These are phyloP conservation scores for Suillus hirtellus DNA, from an alignment of 768 basidiomycete genomes.

Conservation along the genomic window DNA sequence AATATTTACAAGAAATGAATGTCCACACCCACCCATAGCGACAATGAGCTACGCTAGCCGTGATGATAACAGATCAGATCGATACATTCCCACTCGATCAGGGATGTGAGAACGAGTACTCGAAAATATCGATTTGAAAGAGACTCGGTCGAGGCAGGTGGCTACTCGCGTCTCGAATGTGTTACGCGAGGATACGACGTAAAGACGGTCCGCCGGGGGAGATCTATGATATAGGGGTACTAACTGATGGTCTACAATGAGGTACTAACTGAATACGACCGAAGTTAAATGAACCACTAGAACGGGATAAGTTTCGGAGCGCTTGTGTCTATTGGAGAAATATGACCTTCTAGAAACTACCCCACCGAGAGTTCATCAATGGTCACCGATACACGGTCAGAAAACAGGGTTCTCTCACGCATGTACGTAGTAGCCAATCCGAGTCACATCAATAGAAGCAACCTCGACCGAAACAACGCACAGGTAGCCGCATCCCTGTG, in stretches of 20 bases:
- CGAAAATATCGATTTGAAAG: conserved; percentile 10
- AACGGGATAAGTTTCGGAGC: background rate
- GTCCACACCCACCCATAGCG: background rate
- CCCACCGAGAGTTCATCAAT: conserved; percentile 18
- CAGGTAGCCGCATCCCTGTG: conserved; percentile 7
- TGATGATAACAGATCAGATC: conserved; percentile 4
- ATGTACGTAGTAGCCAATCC: conserved; percentile 19
- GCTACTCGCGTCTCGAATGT: conserved; percentile 8
- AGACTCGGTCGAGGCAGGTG: background rate
- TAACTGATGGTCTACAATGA: too few species aligned
- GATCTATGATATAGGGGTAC: conserved; percentile 4
- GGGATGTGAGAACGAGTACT: conserved; percentile 21
- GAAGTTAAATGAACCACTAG: background rate
- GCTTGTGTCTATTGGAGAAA: conserved; percentile 1
- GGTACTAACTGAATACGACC: background rate
- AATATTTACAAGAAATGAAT: background rate
- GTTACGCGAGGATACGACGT: conserved; percentile 31
- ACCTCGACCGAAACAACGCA: conserved; percentile 17
- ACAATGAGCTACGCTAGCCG: background rate
- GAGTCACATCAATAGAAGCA: conserved; percentile 19
- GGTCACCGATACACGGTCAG: background rate
- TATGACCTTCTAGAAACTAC: conserved; percentile 9
- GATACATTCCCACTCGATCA: conserved; percentile 1
- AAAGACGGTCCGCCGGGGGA: conserved; percentile 19
- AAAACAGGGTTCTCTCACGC: conserved; percentile 26